Evolutionary conservation across 768 basidiomycete species (phyloP).

Genomic region (Strobilomyces dryophilus): DNA sequence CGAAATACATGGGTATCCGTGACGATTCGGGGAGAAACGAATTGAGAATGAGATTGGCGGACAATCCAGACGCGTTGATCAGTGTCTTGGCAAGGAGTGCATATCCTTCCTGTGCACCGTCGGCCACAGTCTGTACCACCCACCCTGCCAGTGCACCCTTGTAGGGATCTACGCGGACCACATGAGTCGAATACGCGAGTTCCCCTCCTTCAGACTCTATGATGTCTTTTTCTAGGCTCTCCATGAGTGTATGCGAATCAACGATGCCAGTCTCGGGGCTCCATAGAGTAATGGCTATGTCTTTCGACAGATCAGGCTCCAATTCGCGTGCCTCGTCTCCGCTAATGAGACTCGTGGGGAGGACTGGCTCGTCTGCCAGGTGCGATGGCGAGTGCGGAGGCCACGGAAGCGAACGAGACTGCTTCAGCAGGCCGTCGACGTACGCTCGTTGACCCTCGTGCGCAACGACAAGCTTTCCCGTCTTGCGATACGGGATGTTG

Average conservation of each 20-base stretch:
- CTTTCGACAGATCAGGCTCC: constrained; percentile 76
- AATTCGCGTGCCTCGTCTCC: constrained; percentile 64
- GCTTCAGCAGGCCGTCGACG: constrained; percentile 62
- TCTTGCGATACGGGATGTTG: constrained; percentile 64
- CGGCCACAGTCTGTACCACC: constrained; percentile 80
- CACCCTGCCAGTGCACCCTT: constrained; percentile 51
- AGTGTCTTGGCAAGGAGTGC: constrained; percentile 70
- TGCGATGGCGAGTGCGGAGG: constrained; percentile 37
- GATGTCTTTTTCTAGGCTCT: constrained; percentile 79
- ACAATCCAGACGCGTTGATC: constrained; percentile 81
- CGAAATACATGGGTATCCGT: constrained; percentile 74
- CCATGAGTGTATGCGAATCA: constrained; percentile 82
- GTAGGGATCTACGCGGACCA: constrained; percentile 80
- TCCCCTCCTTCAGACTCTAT: constrained; percentile 62
- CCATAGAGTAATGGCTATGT: constrained; percentile 72
- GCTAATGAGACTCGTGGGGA: constrained; percentile 66
- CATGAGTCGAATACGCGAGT: constrained; percentile 73
- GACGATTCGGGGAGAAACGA: constrained; percentile 52
- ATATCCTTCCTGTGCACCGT: constrained; percentile 45
- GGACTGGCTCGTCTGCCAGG: constrained; percentile 30
- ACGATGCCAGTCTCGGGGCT: constrained; percentile 89
- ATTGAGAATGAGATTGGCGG: constrained; percentile 67
- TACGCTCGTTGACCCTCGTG: constrained; percentile 62
- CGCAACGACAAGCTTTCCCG: constrained; percentile 90
- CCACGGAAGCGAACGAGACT: constrained; percentile 53